These are phyloP conservation scores for Xylariaceae sp. DNA, from an alignment of 2,329 filamentous ascomycete species.

Conservation along the genomic window DNA sequence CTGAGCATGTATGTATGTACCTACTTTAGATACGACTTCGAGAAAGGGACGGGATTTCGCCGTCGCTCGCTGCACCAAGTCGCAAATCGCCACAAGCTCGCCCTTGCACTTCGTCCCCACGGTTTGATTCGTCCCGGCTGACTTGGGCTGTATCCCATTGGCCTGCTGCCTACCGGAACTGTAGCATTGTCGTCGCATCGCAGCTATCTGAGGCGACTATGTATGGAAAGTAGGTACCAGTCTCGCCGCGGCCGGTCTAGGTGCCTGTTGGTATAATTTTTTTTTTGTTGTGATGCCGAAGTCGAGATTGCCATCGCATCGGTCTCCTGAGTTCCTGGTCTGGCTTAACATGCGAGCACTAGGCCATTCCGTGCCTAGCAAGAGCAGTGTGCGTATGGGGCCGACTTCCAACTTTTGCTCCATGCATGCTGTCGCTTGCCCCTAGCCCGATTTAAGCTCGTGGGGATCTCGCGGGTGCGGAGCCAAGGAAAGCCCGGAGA, in stretches of 20 bases:
- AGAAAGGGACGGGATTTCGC: not conserved
- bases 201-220: slow-evolving; percentile 6
- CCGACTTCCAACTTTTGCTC: not conserved
- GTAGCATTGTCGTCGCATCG: slow-evolving; percentile 15
- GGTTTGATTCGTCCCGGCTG: slow-evolving; percentile 15
- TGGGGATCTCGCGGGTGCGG: slow-evolving; percentile 2
- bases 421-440: not conserved
- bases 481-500: slow-evolving; percentile 11
- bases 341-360: not conserved
- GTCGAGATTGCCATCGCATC: not conserved
- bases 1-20: not conserved
- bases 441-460: not conserved
- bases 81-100: slow-evolving; percentile 16
- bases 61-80: slow-evolving; percentile 5
- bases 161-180: slow-evolving; percentile 13
- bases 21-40: not conserved
- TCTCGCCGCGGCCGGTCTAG: slow-evolving; percentile 16
- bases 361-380: too few relatives aligned
- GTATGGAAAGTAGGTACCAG: not conserved
- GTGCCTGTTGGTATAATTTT: slow-evolving; percentile 1
- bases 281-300: not conserved
- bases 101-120: slow-evolving; percentile 12
- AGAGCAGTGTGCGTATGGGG: too few relatives aligned
- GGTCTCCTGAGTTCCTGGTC: not conserved
- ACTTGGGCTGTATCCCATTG: slow-evolving; percentile 13